Percentiles rank a stretch among this genome's conserved stretches.
Evolutionary conservation across 106 monocot species (phyloP).

Genomic region (Apostasia ramifera): DNA sequence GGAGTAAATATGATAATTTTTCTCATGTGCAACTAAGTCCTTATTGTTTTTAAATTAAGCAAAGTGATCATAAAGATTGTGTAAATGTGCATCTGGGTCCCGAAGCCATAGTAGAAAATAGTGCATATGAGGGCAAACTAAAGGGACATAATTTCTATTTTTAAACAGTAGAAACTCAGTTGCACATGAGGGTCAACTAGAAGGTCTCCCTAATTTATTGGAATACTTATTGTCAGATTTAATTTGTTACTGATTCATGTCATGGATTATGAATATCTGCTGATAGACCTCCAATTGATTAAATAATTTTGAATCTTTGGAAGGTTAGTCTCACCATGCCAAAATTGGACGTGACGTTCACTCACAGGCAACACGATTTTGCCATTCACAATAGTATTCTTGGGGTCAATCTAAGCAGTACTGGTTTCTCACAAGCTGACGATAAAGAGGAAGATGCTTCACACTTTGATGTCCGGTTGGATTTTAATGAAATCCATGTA

Average conservation of each 20-base stretch:
- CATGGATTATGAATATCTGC: not conserved
- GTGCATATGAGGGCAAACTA: too few relatives aligned
- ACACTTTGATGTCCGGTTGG: conserved; percentile 71
- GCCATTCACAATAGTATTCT: conserved; percentile 59
- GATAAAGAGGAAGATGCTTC: conserved; percentile 49
- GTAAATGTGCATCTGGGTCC: too few relatives aligned
- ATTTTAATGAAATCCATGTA: conserved; percentile 93
- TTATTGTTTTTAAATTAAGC: too few relatives aligned
- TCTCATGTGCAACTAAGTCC: too few relatives aligned
- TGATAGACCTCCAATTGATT: not conserved
- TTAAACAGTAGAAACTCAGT: too few relatives aligned
- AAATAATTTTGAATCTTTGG: conserved; percentile 40
- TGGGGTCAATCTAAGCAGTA: conserved; percentile 55
- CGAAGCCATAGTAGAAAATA: too few relatives aligned
- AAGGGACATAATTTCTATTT: too few relatives aligned
- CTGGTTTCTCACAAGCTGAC: conserved; percentile 38
- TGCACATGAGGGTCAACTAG: too few relatives aligned
- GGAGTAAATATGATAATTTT: too few relatives aligned
- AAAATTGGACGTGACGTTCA: conserved; percentile 65
- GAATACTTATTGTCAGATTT: not conserved
- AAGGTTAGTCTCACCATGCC: conserved; percentile 89
- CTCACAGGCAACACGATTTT: conserved; percentile 37
- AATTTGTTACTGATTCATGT: not conserved
- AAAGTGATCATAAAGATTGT: too few relatives aligned
- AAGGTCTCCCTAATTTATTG: too few relatives aligned